Evolutionary conservation across 2,329 filamentous ascomycete genomes (phyloP), one percentile per base, ranked within the genome.

Genomic region (Colletotrichum sp.): DNA sequence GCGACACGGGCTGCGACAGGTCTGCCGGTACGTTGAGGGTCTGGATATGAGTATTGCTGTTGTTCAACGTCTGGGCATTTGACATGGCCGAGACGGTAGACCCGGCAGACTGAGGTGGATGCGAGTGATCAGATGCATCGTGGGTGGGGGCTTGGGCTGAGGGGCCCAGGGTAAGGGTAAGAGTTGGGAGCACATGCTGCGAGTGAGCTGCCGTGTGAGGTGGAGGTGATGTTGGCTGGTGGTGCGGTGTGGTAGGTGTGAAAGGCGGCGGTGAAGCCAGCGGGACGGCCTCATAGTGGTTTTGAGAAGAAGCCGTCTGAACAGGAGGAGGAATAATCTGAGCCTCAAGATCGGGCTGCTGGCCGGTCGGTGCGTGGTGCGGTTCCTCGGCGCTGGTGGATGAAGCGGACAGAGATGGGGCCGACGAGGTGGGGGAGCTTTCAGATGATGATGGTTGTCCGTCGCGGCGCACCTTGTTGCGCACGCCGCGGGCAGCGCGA

Each of bases 261-360:
- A 64, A 55, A 15, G 72, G 72, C 63, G 59, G 73, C 70, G 73
- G 70, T 39, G 70, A 73, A 19, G 70, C 32, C 9, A 76, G 69
- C 63, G 73, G 70, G 15, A 73, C 69, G 44, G 69, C 63, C 12
- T 57, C 57, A 34, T 76, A 69, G 16, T 75, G 69, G 13, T 57
- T 22, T 25, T 76, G 70, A 52, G 64, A 59, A 8, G 64, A 59
- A 6, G 64, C 32, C 44, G 73, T 61, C 57, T 73, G 74, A 61
- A 15, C 34, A n/a, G 39, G 39, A 32, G 74, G 70, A 32, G 74
- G 70, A 32, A 62, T 62, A 32, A 62, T 62, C 25, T 76, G 74
- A 27, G 74, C 74, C n/a, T 76, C 74, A 29, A 76, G 74, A 61
- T 76, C 74, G 74, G 70, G 49, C 29, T 69, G 32, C 22, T 72